Base-by-base conservation (phyloP, 495 filamentous ascomycete genomes). In the Hypoxylon fuscum region DNA sequence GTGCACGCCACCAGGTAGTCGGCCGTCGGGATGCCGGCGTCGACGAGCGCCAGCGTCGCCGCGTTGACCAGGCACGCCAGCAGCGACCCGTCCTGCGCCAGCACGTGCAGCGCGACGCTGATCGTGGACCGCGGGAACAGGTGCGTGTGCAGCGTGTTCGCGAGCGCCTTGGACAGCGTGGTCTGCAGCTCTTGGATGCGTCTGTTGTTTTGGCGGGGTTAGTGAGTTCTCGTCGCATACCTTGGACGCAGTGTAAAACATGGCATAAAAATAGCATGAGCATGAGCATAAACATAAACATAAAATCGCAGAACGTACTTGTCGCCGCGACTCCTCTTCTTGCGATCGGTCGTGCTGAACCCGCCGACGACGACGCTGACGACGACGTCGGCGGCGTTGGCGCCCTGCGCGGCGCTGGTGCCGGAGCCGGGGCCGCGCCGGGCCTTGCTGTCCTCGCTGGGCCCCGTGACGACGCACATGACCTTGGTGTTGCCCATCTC, bases 401-500 rank as follows among this genome's bases (percentile, higher is more conserved):
- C 75, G 14, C 81, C 77, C 76, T 15, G 78, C 79, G 29, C 75
- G 80, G 10, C n/a, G n/a, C n/a, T 77, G 60, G 34, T 78, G 79
- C 47, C 73, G 27, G 43, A n/a, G n/a, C n/a, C n/a, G n/a, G n/a
- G n/a, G n/a, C n/a, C n/a, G n/a, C n/a, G n/a, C n/a, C n/a, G n/a
- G n/a, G n/a, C n/a, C 41, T 58, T 65, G 15, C 32, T 42, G 3
- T 77, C 80, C 65, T 97, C 94, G 18, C 80, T 83, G 0, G 95
- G 95, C 0, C 95, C 95, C 5, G 85, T 81, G 7, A 98, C 87
- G 2, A 92, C 93, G 78, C 95, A 98, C 76, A 98, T 89, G 57
- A 98, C 88, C 70, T 96, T 92, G 3, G 96, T 98, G 72, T 97
- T 96, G 57, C 95, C 95, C 88, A 96, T 95, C 68, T 95, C 90